Evolutionary conservation across 2,329 filamentous ascomycete genomes (phyloP), one percentile per base, ranked within the genome.

Genomic region (Simplicillium aogashimaense): DNA sequence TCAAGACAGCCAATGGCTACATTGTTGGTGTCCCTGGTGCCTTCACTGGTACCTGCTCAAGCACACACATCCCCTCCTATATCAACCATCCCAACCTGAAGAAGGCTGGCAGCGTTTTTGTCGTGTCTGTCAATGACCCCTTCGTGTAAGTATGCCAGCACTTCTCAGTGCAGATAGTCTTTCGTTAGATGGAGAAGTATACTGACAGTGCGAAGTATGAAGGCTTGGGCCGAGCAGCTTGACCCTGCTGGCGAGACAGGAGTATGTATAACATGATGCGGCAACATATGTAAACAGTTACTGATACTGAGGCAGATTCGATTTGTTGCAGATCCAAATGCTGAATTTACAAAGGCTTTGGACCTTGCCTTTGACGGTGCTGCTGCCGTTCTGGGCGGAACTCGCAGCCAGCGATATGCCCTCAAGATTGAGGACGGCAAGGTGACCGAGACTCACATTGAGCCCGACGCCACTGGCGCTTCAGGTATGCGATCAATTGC

Each of bases 61-160:
- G 67, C 54, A 67, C 60, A 46, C 90, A 97, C 58, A 72, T 97
- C 35, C 90, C 90, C 1, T 84, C 85, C 41, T 97, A 88, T 66
- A 83, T 95, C 61, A 80, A 78, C 56, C 83, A 86, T 57, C 73
- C 81, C 41, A 78, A 81, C 59, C 72, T 94, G 51, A 85, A 85
- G 66, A 71, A 81, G 45, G 86, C 85, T 25, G 89, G 88, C 37
- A 72, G 83, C 54, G 85, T 95, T 35, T 94, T 94, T 55, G 86
- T 97, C 32, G 79, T 97, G 42, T 81, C 85, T 13, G 89, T 95
- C 57, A 97, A 97, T 59, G 90, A 97, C 59, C 78, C 88, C 15
- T 95, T 95, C 59, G 89, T 95, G 85, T 94, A 70, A 64, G 84
- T 66, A 36, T 11, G 18, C 3, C 6, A n/a, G n/a, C n/a, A n/a